Base-by-base conservation (phyloP, 805 yeast species). In the Lachancea meyersii region DNA sequence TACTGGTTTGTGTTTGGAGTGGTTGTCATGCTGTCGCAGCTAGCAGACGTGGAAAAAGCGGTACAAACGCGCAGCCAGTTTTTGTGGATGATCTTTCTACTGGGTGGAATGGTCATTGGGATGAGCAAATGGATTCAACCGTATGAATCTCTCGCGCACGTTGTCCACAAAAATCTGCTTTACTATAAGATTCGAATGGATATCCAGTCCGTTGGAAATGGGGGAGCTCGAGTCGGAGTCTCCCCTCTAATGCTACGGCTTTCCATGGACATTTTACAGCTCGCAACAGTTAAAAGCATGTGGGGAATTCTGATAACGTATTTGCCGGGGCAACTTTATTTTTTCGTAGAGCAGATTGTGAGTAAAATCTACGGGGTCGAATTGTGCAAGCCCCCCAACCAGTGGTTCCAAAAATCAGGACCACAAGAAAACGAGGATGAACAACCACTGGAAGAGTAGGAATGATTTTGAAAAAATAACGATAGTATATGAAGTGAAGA, bases 311-410 rank as follows among this genome's bases (percentile, higher is more conserved):
- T 50, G 6, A 48, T 59, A 52, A 51, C 50, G 23, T 51, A 60
- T 33, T 10, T 58, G 16, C 63, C 66, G 21, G 64, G 58, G 2
- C 66, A 61, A 41, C 18, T 53, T 1, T 34, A 56, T 16, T 60
- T 46, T 36, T 61, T 57, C 44, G 13, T 53, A 38, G 64, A 59
- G 32, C 58, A 54, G 24, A 45, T 56, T 8, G 38, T 59, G 17
- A 44, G 43, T 6, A 54, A 48, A 37, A 40, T 60, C 16, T 61
- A 61, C 38, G 55, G 50, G 3, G 41, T 60, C 2, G 59, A 58
- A 45, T 31, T 59, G 11, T 49, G 55, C 27, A 18, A 37, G 33
- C 45, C 45, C 14, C 45, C 45, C 2, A 36, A 31, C 38, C 26
- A 32, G 16, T 41, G 44, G 44, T 30, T 41, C 16, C 5, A 34